Percentiles rank a stretch among this genome's conserved stretches.
Conservation (phyloP, 2,329 filamentous ascomycete genomes). For the Teratosphaeria pseudoeucalypti region DNA sequence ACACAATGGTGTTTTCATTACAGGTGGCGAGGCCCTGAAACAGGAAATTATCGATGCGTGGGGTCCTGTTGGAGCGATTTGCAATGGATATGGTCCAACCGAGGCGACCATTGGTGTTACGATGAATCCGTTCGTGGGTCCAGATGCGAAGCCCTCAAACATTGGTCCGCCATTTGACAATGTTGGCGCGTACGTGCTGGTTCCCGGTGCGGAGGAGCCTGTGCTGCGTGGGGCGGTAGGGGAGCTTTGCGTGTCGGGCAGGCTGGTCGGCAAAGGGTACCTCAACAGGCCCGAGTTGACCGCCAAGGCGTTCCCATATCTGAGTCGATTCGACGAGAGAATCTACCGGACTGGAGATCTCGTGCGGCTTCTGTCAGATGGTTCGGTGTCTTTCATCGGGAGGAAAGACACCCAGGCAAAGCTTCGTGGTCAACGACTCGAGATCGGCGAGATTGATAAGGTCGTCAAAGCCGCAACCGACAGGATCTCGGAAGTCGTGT, state of each 20-base stretch:
- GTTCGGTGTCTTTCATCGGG: conserved; percentile 77
- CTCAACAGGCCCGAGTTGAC: conserved; percentile 73
- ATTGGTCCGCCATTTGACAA: conserved; percentile 83
- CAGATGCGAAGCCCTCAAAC: conserved; percentile 71
- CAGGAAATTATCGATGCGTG: conserved; percentile 82
- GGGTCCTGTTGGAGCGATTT: conserved; percentile 70
- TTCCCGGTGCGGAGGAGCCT: conserved; percentile 56
- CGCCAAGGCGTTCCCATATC: conserved; percentile 59
- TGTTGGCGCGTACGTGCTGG: conserved; percentile 71
- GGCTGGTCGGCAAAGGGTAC: conserved; percentile 82
- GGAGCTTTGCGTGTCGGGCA: conserved; percentile 80
- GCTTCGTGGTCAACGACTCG: conserved; percentile 75
- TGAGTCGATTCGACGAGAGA: conserved; percentile 36
- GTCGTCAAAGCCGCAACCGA: conserved; percentile 55
- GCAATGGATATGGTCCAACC: conserved; percentile 84
- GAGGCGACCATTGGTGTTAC: conserved; percentile 90
- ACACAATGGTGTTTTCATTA: conserved; percentile 80
- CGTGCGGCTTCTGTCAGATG: conserved; percentile 69
- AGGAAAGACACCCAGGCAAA: conserved; percentile 89
- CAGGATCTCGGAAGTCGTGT: conserved; percentile 59
- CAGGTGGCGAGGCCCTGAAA: conserved; percentile 77
- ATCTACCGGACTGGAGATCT: conserved; percentile 86
- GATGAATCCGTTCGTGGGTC: conserved; percentile 72
- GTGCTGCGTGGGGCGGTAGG: conserved; percentile 71
- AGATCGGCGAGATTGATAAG: conserved; percentile 85